Conservation (phyloP, 2,329 filamentous ascomycete genomes). For the Didymella segeticola region DNA sequence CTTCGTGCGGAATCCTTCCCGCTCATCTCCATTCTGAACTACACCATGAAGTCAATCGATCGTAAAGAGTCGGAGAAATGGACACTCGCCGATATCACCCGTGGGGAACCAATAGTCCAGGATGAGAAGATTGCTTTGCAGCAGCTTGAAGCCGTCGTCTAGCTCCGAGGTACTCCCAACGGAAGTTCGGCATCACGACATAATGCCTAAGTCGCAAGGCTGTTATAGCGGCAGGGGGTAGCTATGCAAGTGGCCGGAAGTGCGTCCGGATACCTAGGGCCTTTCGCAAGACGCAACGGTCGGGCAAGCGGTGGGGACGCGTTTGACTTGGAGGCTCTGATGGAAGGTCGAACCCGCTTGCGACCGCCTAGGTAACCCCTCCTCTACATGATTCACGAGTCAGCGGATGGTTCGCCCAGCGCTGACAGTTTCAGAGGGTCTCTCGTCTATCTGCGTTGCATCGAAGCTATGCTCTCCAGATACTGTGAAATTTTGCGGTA, state of each 20-base stretch:
- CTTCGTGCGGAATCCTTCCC: slow-evolving; percentile 10
- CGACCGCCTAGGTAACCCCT: background rate
- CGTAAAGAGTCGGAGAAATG: background rate
- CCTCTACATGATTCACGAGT: background rate
- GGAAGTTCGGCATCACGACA: slow-evolving; percentile 1
- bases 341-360: slow-evolving; percentile 16
- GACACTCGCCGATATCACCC: background rate
- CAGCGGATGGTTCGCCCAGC: background rate
- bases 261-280: background rate
- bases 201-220: background rate
- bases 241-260: slow-evolving; percentile 4
- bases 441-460: background rate
- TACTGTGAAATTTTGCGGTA: background rate
- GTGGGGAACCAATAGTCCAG: background rate
- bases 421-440: background rate
- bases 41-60: background rate
- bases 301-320: slow-evolving; percentile 9
- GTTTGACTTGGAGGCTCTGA: slow-evolving; percentile 5
- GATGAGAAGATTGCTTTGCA: background rate
- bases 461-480: background rate
- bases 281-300: slow-evolving; percentile 4
- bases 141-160: background rate
- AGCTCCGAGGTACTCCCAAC: background rate
- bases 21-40: background rate
- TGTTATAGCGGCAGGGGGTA: background rate